Evolutionary conservation across 352 stramenopile genomes (phyloP), one percentile per base, ranked within the genome.

Genomic region (Globisporangium rhizosaccharum): DNA sequence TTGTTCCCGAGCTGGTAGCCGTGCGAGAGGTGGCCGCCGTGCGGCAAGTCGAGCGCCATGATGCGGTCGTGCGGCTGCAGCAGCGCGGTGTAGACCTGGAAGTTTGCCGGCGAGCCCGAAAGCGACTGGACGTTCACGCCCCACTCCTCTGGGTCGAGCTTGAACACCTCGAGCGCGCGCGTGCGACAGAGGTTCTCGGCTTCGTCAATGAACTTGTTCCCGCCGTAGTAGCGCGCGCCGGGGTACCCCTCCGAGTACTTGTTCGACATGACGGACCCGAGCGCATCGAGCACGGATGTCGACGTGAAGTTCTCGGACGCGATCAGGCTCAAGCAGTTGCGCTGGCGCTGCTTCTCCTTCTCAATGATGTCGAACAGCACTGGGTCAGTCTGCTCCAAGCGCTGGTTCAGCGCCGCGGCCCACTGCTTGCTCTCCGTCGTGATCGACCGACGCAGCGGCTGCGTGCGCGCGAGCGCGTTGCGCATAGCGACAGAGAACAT

Each of bases 181-280:
- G 96, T 75, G 61, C 98, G 97, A 81, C 98, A 99, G 37, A 99
- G 72, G 36, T 92, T 76, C 76, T 99, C 98, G 26, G 98, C 94
- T 72, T 98, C 79, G 79, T 99, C 97, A 69, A 99, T 99, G 71
- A 99, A 94, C 79, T 99, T 96, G 80, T 99, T 99, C 41, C 97
- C 98, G 54, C 97, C 98, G 78, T 99, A 99, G 63, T 81, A 91
- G 58, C 85, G 83, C 63, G 82, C 73, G 36, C 93, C 95, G 9
- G 97, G 97, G 84, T 99, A 99, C 0, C 94, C 95, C 66, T 98
- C 95, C 87, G 88, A 97, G 80, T 98, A 98, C 79, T 99, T 99
- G 82, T 99, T 99, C 36, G 89, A 98, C 79, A 99, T 96, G 59
- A 99, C 92, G 10, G 94, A 99, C 36, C 98, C 97, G 36, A 99